phyloP scores from a whole-genome alignment of 1,284 basidiomycete species.

The Cerrena zonata region DNA sequence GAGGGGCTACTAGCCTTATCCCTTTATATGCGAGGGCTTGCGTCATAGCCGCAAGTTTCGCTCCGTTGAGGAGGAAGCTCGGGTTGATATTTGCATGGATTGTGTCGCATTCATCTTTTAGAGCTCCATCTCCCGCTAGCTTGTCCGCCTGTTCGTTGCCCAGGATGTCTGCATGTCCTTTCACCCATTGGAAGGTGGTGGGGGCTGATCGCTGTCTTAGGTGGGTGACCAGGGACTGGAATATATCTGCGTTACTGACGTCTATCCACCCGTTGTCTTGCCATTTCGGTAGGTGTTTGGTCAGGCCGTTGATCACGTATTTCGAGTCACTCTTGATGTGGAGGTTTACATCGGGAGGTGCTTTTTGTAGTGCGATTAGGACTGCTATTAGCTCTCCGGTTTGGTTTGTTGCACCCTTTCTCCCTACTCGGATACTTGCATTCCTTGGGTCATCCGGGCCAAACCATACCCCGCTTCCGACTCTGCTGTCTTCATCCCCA shows the following conservation, averaged over 20 bases:
- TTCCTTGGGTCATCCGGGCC: background rate
- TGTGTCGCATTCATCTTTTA: background rate
- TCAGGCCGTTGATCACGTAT: slow-evolving; percentile 12
- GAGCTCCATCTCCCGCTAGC: slow-evolving; percentile 8
- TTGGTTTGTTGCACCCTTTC: background rate
- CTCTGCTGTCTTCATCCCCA: slow-evolving; percentile 1
- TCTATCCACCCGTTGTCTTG: slow-evolving; percentile 14
- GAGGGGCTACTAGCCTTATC: slow-evolving; percentile 9
- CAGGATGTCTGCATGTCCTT: too few relatives aligned
- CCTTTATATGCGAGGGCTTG: slow-evolving; percentile 26
- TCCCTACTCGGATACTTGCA: background rate
- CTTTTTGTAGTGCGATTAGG: slow-evolving; percentile 7
- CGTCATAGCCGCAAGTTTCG: slow-evolving; percentile 19
- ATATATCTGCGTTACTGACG: slow-evolving; percentile 5
- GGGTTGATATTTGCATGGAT: background rate
- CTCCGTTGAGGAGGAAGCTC: slow-evolving; percentile 12
- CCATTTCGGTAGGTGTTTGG: slow-evolving; percentile 8
- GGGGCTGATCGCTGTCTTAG: slow-evolving; percentile 1
- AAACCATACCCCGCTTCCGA: slow-evolving; percentile 10
- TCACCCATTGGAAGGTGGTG: slow-evolving; percentile 14
- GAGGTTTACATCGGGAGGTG: background rate
- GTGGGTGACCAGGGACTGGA: background rate
- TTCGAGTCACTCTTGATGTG: too few relatives aligned
- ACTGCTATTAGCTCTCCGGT: background rate
- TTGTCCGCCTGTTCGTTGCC: slow-evolving; percentile 16